Evolutionary conservation across 257 asterid genomes (phyloP).

Genomic region (Coffea canephora): DNA sequence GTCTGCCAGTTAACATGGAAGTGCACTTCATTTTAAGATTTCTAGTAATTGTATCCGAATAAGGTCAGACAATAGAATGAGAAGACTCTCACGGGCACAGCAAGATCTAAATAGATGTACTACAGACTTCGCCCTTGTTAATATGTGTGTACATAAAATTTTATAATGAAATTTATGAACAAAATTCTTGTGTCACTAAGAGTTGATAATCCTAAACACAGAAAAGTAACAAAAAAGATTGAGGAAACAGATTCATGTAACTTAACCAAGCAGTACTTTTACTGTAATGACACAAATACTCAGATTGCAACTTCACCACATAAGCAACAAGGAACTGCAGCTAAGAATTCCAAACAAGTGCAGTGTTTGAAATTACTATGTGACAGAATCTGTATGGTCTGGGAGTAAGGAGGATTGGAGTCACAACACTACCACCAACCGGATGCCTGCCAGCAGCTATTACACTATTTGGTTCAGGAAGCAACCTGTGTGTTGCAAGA

Average conservation of each 20-base stretch:
- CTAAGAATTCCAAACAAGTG: neutral
- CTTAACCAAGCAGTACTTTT: neutral
- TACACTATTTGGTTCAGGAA: conserved; percentile 64
- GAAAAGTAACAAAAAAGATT: neutral
- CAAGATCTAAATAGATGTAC: neutral
- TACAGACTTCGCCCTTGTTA: neutral
- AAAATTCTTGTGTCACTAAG: neutral
- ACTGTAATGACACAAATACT: neutral
- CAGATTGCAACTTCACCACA: neutral
- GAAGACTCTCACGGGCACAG: neutral
- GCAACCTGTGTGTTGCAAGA: conserved; percentile 59
- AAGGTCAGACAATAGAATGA: neutral
- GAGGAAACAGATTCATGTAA: neutral
- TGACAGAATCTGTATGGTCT: conserved; percentile 51
- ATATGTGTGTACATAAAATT: neutral
- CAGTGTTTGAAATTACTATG: neutral
- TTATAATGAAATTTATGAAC: neutral
- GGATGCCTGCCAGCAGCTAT: conserved; percentile 90
- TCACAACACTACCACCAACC: conserved; percentile 67
- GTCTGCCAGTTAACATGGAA: neutral
- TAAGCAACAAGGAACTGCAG: neutral
- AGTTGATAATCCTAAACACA: neutral
- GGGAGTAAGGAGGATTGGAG: conserved; percentile 78
- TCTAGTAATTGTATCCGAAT: neutral
- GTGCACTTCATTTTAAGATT: neutral